phyloP scores from a whole-genome alignment of 495 filamentous ascomycete species.

The Massariosphaeria phaeospora region DNA sequence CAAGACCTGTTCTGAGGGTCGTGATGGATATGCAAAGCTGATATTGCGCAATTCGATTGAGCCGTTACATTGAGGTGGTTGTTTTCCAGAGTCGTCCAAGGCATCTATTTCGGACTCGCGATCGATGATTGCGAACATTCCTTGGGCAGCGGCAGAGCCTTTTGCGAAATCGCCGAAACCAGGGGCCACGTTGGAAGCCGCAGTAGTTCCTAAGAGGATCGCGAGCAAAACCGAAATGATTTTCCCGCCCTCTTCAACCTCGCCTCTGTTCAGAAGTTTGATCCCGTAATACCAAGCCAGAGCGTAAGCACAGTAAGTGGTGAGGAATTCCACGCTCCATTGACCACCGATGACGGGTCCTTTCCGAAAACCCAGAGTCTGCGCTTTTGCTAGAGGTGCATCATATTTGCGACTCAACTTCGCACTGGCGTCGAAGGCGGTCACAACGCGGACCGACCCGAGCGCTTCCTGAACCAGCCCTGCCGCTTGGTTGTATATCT shows the following conservation, averaged over 20 bases:
- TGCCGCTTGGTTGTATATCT: background rate
- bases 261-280: conserved; percentile 11
- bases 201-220: conserved; percentile 26
- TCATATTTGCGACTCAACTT: conserved; percentile 7
- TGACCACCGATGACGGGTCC: too few species aligned
- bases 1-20: conserved; percentile 31
- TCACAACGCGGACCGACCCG: conserved; percentile 5
- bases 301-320: conserved; percentile 13
- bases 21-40: conserved; percentile 34
- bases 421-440: conserved; percentile 4
- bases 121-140: too few species aligned
- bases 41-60: conserved; percentile 30
- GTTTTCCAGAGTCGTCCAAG: too few species aligned
- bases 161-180: conserved; percentile 28
- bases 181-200: too few species aligned
- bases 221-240: conserved; percentile 30
- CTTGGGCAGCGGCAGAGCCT: conserved; percentile 25
- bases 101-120: too few species aligned
- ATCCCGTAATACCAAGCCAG: conserved; percentile 15
- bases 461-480: conserved; percentile 15
- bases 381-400: too few species aligned
- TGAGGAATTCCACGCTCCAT: conserved; percentile 17
- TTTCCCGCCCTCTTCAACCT: conserved; percentile 4
- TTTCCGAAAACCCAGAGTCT: too few species aligned
- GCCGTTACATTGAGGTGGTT: too few species aligned